Conservation (phyloP, 2,329 filamentous ascomycete species). For the Aspergillus neotritici region DNA sequence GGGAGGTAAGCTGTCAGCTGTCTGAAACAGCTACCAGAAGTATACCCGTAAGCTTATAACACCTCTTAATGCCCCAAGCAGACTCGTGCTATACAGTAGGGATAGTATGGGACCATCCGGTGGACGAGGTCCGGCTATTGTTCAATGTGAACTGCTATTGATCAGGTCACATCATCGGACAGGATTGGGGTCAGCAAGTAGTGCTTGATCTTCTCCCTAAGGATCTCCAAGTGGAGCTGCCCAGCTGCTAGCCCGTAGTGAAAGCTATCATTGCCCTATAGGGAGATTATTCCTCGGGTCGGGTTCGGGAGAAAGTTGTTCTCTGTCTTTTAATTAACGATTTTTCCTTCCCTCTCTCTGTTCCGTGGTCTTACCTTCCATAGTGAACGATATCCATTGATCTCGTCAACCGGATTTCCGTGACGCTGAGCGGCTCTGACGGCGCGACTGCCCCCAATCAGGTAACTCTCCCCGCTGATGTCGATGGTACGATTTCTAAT, state of each 20-base stretch:
- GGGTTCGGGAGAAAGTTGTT: constrained; percentile 2
- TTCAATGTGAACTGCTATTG: too few species aligned
- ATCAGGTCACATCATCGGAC: too few species aligned
- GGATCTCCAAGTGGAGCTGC: neutral
- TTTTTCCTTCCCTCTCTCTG: neutral
- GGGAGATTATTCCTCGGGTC: constrained; percentile 8
- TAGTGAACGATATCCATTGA: neutral
- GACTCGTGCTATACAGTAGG: too few species aligned
- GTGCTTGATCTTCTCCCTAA: neutral
- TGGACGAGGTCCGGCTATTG: too few species aligned
- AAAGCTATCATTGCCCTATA: constrained; percentile 12
- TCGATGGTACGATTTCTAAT: constrained; percentile 2
- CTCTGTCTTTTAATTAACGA: neutral
- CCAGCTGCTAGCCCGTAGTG: neutral
- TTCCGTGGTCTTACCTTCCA: neutral
- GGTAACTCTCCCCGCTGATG: constrained; percentile 11
- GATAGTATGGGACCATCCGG: too few species aligned
- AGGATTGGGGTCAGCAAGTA: neutral
- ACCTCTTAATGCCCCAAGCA: too few species aligned
- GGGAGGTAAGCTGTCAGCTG: neutral
- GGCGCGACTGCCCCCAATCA: constrained; percentile 7
- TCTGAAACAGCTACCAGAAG: too few species aligned
- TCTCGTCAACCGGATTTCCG: neutral
- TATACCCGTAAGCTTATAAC: too few species aligned
- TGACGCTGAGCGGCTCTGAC: constrained; percentile 6